Evolutionary conservation across 2,329 filamentous ascomycete genomes (phyloP).

Genomic region (Berkeleyomyces basicola): DNA sequence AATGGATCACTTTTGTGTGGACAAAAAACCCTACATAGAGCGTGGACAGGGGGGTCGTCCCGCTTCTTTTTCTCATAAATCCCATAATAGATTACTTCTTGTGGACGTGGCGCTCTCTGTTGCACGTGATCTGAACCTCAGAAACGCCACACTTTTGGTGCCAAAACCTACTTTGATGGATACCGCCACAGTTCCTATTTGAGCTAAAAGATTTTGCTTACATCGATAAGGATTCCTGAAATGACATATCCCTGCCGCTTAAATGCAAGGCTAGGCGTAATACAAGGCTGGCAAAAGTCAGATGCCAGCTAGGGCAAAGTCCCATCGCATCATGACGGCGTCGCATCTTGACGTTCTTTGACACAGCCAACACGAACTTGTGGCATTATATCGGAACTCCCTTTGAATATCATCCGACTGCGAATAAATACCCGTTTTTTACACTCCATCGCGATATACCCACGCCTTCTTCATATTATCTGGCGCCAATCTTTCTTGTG

Average conservation of each 20-base stretch:
- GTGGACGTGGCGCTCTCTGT: constrained; percentile 12
- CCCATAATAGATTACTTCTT: constrained; percentile 9
- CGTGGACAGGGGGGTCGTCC: constrained; percentile 11
- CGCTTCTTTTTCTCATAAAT: constrained; percentile 4
- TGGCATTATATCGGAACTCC: too few species aligned
- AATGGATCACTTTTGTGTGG: constrained; percentile 30
- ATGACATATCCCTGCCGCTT: background rate
- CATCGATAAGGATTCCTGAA: background rate
- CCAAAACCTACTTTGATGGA: background rate
- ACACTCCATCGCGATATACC: too few species aligned
- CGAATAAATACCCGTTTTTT: too few species aligned
- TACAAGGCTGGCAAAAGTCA: background rate
- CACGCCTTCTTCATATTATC: too few species aligned
- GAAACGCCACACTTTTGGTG: background rate
- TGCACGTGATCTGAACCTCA: constrained; percentile 8
- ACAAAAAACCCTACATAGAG: constrained; percentile 27
- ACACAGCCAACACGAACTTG: too few species aligned
- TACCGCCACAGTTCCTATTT: background rate
- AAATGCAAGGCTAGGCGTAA: background rate
- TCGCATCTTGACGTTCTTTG: too few species aligned
- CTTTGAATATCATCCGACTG: too few species aligned
- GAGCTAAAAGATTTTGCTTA: background rate
- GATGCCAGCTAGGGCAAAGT: background rate
- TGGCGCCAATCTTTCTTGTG: background rate
- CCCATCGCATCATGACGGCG: background rate